These are phyloP conservation scores for Helicosporidium sp. DNA, from an alignment of 139 green algal species.

Conservation along the genomic window DNA sequence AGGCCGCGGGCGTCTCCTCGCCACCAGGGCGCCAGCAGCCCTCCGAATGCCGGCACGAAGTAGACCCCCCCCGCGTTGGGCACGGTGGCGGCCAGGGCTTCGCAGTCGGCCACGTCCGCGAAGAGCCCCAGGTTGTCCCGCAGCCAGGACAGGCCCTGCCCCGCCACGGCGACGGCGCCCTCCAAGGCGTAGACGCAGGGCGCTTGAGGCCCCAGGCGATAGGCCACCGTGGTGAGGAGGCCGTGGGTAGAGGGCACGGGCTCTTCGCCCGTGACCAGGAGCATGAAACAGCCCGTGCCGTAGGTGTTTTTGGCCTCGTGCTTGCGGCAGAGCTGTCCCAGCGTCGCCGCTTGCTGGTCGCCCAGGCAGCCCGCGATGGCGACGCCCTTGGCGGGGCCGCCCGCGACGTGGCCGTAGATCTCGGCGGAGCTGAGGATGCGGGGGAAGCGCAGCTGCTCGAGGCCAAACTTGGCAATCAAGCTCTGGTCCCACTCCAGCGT, in stretches of 20 bases:
- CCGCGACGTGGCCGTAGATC: slow-evolving; percentile 22
- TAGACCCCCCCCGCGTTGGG: slow-evolving; percentile 59
- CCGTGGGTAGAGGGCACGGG: slow-evolving; percentile 55
- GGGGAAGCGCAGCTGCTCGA: slow-evolving; percentile 40
- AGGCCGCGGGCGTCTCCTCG: slow-evolving; percentile 58
- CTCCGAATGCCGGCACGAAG: slow-evolving; percentile 93
- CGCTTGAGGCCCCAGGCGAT: slow-evolving; percentile 24
- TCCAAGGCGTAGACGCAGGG: slow-evolving; percentile 69
- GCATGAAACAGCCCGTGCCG: slow-evolving; percentile 88
- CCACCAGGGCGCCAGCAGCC: slow-evolving; percentile 85
- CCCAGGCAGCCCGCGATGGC: slow-evolving; percentile 80
- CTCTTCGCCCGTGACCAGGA: slow-evolving; percentile 74
- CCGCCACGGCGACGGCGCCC: slow-evolving; percentile 62
- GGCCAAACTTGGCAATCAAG: slow-evolving; percentile 41
- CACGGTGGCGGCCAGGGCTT: slow-evolving; percentile 31
- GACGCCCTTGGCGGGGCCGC: slow-evolving; percentile 34
- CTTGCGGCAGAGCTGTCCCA: slow-evolving; percentile 67
- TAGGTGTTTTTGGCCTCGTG: slow-evolving; percentile 93
- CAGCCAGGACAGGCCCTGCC: slow-evolving; percentile 65
- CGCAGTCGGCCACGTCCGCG: slow-evolving; percentile 18
- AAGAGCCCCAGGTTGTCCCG: slow-evolving; percentile 66
- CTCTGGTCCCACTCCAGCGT: slow-evolving; percentile 53
- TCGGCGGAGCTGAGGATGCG: slow-evolving; percentile 64
- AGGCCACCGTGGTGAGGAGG: slow-evolving; percentile 77
- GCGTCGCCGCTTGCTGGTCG: slow-evolving; percentile 80